Evolutionary conservation across 83 land plant species (phyloP), one percentile per base, ranked within the genome.

Genomic region (Thuja plicata): DNA sequence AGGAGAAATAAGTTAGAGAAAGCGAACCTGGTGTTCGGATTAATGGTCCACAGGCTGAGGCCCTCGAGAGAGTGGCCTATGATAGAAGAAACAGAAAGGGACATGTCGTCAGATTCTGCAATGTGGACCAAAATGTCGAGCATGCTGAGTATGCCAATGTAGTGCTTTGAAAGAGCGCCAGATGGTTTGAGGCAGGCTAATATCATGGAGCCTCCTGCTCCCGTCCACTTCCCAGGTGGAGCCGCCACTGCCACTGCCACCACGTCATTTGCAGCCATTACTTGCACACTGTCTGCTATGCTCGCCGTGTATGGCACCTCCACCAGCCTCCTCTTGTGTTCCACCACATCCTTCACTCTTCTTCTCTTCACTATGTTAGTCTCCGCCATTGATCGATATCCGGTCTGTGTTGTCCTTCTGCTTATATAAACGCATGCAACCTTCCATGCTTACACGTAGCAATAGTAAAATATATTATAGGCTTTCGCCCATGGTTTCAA

Each of bases 211-310:
- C 99, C 99, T 24, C 99, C 99, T 8, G 99, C 99, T 6, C 99
- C 99, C 50, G 96, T 95, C 99, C 99, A 98, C 12, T 95, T 96
- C 2, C 97, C 97, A 34, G 99, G 98, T 13, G 99, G 99, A 12
- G 99, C 99, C 16, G 99, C 99, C 89, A 98, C 99, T 30, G 99
- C 96, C 78, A 97, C 96, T 76, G 98, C 97, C 85, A 93, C 85
- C 86, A 98, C 94, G 88, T 88, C 74, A 92, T 95, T 92, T 35
- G 99, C 99, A 46, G 94, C 90, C 89, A 98, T 79, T 11, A 94
- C 91, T 89, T 96, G 94, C 85, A 98, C 88, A 24, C 97, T 95
- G 91, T 97, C 91, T 35, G 94, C 89, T 50, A 97, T 92, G 9
- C 95, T 89, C 62, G 99, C 99, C 27, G 93, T 94, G 96, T 94